These are phyloP conservation scores for Schoenoplectus tabernaemontani DNA, from an alignment of 202 grass and related monocot species.

Conservation along the genomic window DNA sequence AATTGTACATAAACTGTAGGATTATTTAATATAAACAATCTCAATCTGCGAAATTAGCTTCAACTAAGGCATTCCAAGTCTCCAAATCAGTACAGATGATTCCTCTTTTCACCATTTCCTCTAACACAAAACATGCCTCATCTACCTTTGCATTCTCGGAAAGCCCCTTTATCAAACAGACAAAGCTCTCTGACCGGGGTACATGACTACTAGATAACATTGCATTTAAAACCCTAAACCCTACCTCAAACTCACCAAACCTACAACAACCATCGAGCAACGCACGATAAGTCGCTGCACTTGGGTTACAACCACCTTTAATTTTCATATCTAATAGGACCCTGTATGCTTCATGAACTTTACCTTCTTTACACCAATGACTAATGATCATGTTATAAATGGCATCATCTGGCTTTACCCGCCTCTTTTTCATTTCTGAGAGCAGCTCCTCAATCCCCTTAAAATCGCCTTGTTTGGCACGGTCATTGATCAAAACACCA, in stretches of 20 bases:
- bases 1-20: background rate
- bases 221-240: conserved; percentile 43
- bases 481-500: conserved; percentile 60
- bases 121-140: conserved; percentile 42
- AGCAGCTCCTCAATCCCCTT: conserved; percentile 31
- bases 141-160: conserved; percentile 30
- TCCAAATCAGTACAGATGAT: conserved; percentile 1
- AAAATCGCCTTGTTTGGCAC: conserved; percentile 27
- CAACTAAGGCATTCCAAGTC: conserved; percentile 14
- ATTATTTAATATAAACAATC: background rate
- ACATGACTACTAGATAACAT: conserved; percentile 18
- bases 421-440: conserved; percentile 51
- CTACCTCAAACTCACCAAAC: conserved; percentile 32
- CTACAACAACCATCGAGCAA: conserved; percentile 49
- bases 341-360: conserved; percentile 35
- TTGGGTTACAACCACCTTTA: conserved; percentile 30
- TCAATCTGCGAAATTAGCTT: background rate
- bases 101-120: conserved; percentile 42
- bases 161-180: conserved; percentile 35
- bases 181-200: conserved; percentile 23
- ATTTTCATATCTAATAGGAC: conserved; percentile 59
- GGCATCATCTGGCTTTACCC: conserved; percentile 37
- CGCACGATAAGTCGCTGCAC: conserved; percentile 36
- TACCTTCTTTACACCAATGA: conserved; percentile 40
- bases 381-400: conserved; percentile 47